A percentile compares a stretch with the other conserved stretches of the same genome.
Conservation (phyloP, 495 filamentous ascomycete genomes). For the Trichoderma virens region DNA sequence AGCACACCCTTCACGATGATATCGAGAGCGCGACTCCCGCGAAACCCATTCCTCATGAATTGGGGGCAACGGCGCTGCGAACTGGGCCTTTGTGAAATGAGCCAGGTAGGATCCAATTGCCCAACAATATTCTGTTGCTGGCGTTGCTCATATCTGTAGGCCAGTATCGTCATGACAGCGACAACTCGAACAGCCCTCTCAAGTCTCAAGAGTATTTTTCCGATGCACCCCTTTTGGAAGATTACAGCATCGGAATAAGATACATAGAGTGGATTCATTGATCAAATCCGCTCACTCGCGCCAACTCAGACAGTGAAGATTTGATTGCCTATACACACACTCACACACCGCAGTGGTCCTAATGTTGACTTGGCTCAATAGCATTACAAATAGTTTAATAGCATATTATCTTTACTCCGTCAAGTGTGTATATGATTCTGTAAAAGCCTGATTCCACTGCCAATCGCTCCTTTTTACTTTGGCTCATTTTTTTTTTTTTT, state of each 20-base stretch:
- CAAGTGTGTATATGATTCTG: no score
- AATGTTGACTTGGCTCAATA: not conserved
- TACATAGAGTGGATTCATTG: not conserved
- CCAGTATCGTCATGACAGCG: not conserved
- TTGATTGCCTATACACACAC: no score
- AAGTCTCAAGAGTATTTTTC: not conserved
- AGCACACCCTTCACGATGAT: not conserved
- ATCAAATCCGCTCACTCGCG: not conserved
- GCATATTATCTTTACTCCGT: not conserved
- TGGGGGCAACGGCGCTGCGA: not conserved
- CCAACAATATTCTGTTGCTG: not conserved
- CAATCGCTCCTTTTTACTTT: not conserved
- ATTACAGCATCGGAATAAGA: not conserved
- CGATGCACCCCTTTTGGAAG: not conserved
- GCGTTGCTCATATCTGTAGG: conserved; percentile 3
- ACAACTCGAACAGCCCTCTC: not conserved
- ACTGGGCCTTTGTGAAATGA: not conserved
- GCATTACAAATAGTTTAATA: not conserved
- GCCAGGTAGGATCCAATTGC: not conserved
- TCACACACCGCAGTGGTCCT: not conserved
- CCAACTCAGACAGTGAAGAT: not conserved
- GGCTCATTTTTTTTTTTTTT: not conserved
- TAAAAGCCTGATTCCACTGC: no score
- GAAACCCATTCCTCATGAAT: not conserved
- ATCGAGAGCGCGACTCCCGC: not conserved